phyloP scores from a whole-genome alignment of 2,329 filamentous ascomycete genomes.

The Fusarium sp. region DNA sequence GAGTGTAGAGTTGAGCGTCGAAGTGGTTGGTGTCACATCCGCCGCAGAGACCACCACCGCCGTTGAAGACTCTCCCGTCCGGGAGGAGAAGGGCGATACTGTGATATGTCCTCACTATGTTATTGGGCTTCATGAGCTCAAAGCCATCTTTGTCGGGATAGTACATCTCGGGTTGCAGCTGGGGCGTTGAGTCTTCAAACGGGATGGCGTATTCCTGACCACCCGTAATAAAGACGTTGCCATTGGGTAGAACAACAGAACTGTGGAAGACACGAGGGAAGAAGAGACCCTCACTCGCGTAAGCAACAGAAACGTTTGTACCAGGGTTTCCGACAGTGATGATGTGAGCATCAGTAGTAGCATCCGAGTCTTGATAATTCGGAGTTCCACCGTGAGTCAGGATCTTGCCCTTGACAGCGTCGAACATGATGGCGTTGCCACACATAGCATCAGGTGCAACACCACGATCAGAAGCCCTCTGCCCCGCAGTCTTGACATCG shows the following conservation, averaged over 20 bases:
- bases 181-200: constrained; percentile 28
- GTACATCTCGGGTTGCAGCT: constrained; percentile 27
- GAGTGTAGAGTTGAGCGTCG: constrained; percentile 31
- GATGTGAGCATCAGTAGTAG: constrained; percentile 58
- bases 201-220: constrained; percentile 45
- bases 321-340: constrained; percentile 55
- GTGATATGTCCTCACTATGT: constrained; percentile 24
- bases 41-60: constrained; percentile 26
- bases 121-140: constrained; percentile 24
- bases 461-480: constrained; percentile 47
- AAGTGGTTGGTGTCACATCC: constrained; percentile 31
- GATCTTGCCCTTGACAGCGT: constrained; percentile 67
- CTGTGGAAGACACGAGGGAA: constrained; percentile 56
- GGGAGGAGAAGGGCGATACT: constrained; percentile 27
- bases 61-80: constrained; percentile 30
- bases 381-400: constrained; percentile 61
- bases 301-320: not conserved
- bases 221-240: constrained; percentile 59
- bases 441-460: constrained; percentile 62
- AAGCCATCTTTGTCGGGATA: not conserved
- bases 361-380: constrained; percentile 56
- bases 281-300: constrained; percentile 19
- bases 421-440: constrained; percentile 67
- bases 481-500: constrained; percentile 29
- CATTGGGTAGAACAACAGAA: constrained; percentile 60